A percentile compares a stretch with the other conserved stretches of the same genome.
Conservation (phyloP, 192 early-diverging fungal species). For the Backusella liffmaniae region DNA sequence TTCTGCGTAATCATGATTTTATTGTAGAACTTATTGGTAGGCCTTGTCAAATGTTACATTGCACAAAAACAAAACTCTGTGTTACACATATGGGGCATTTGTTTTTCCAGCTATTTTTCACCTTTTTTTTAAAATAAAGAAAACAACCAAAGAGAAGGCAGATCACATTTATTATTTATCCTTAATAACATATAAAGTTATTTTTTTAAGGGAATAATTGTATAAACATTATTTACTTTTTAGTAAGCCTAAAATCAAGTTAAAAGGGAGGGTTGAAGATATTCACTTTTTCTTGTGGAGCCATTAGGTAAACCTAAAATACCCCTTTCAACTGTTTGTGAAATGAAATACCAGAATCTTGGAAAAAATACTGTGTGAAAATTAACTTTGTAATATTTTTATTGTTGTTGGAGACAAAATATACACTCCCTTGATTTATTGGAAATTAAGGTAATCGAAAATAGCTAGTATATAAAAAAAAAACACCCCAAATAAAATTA, state of each 20-base stretch:
- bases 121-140: not conserved
- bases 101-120: not conserved
- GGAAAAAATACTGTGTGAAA: not conserved
- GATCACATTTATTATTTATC: not conserved
- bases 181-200: not conserved
- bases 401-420: not conserved
- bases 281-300: not conserved
- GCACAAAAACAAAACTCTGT: not conserved
- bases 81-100: not conserved
- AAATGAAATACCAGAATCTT: not conserved
- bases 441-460: too few relatives aligned
- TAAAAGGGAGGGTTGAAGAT: not conserved
- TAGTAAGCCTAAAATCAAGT: not conserved
- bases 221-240: not conserved
- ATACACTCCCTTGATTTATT: not conserved
- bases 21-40: conserved; percentile 5
- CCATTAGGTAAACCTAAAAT: not conserved
- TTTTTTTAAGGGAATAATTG: not conserved
- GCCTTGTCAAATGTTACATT: not conserved
- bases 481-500: too few relatives aligned
- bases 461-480: too few relatives aligned
- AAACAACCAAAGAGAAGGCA: not conserved
- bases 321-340: not conserved
- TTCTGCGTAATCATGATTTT: conserved; percentile 2
- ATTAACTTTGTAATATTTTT: not conserved